Evolutionary conservation across 2,329 filamentous ascomycete species (phyloP).

Genomic region (Aureobasidium sp.): DNA sequence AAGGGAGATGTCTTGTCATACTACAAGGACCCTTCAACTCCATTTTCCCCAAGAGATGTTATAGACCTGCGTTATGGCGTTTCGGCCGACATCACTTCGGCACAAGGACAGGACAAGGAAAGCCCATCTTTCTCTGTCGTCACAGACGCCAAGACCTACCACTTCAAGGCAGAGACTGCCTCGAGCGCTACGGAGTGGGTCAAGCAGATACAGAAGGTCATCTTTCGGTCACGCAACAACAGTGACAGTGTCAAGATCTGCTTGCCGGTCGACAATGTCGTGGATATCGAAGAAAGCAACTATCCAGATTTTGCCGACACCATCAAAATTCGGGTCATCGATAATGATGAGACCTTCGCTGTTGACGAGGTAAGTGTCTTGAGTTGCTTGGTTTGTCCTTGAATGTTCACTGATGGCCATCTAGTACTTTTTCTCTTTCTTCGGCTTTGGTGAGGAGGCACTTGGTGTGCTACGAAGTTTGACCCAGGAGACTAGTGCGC

Average conservation of each 20-base stretch:
- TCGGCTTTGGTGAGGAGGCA: slow-evolving; percentile 75
- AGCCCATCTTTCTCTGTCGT: slow-evolving; percentile 68
- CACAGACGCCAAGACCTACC: slow-evolving; percentile 74
- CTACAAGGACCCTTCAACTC: slow-evolving; percentile 70
- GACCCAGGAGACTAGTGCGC: slow-evolving; percentile 51
- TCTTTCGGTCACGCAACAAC: slow-evolving; percentile 91
- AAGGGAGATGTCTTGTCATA: slow-evolving; percentile 91
- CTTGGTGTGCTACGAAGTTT: slow-evolving; percentile 68
- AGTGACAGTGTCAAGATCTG: slow-evolving; percentile 96
- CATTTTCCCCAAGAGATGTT: slow-evolving; percentile 86
- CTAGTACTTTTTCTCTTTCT: slow-evolving; percentile 95
- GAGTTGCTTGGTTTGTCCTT: not conserved
- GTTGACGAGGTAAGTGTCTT: slow-evolving; percentile 68
- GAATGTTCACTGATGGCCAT: slow-evolving; percentile 21
- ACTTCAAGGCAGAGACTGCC: slow-evolving; percentile 81
- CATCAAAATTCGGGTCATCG: slow-evolving; percentile 84
- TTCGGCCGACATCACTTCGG: slow-evolving; percentile 66
- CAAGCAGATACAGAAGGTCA: slow-evolving; percentile 84
- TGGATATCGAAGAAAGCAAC: slow-evolving; percentile 86
- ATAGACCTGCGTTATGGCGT: slow-evolving; percentile 90
- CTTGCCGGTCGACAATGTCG: slow-evolving; percentile 75
- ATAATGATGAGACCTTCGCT: slow-evolving; percentile 88
- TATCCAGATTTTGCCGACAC: slow-evolving; percentile 90
- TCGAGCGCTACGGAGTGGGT: slow-evolving; percentile 95
- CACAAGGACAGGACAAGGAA: slow-evolving; percentile 63